Evolutionary conservation across 768 basidiomycete species (phyloP).

Genomic region (Mycena floridula): DNA sequence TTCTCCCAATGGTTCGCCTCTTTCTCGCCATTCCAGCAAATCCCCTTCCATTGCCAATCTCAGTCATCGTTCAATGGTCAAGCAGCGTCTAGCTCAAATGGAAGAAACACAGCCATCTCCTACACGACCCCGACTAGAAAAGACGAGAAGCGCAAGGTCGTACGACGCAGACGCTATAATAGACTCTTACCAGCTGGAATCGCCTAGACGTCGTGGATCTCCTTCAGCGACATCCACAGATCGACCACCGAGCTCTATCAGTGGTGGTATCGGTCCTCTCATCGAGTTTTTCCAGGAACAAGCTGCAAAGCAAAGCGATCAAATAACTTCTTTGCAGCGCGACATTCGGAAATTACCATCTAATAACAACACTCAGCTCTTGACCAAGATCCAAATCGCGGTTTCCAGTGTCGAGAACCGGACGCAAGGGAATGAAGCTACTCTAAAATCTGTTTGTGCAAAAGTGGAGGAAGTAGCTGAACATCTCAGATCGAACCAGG

Average conservation of each 20-base stretch:
- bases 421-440: background rate
- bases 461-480: background rate
- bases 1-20: background rate
- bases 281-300: background rate
- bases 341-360: background rate
- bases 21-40: constrained; percentile 24
- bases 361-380: background rate
- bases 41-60: constrained; percentile 50
- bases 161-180: constrained; percentile 6
- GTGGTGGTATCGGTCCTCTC: background rate
- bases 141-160: no score
- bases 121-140: constrained; percentile 8
- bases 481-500: background rate
- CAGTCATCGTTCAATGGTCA: constrained; percentile 56
- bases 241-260: no score
- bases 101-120: constrained; percentile 21
- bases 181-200: constrained; percentile 1
- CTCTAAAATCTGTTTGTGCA: background rate
- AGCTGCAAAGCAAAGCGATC: background rate
- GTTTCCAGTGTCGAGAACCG: background rate
- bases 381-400: background rate
- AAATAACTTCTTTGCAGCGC: background rate
- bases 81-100: constrained; percentile 59
- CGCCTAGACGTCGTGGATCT: no score
- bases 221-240: no score